Evolutionary conservation across 495 filamentous ascomycete genomes (phyloP).

Genomic region (Penicillium taxi): DNA sequence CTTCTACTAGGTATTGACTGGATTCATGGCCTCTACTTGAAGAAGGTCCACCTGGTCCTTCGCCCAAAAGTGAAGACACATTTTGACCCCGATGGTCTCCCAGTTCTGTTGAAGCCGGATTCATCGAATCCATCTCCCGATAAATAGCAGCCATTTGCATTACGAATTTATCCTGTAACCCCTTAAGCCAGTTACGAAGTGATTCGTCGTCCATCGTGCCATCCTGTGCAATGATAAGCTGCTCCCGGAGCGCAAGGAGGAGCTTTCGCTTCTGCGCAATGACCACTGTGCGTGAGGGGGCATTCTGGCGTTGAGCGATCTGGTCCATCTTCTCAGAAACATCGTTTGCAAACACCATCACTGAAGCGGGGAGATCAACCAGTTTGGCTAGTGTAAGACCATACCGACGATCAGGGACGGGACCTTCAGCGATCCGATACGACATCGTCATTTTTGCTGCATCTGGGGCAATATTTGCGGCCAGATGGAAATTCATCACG

Average conservation of each 20-base stretch:
- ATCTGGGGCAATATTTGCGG: constrained; percentile 51
- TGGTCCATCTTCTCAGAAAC: constrained; percentile 55
- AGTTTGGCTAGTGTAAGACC: constrained; percentile 66
- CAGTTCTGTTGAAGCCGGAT: too few relatives aligned
- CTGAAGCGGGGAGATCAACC: constrained; percentile 58
- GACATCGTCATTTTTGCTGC: constrained; percentile 68
- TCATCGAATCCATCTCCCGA: constrained; percentile 16
- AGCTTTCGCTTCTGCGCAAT: constrained; percentile 60
- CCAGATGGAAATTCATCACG: constrained; percentile 75
- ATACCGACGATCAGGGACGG: constrained; percentile 66
- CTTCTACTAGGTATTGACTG: too few relatives aligned
- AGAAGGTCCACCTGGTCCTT: too few relatives aligned
- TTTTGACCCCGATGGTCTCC: too few relatives aligned
- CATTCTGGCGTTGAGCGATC: constrained; percentile 47
- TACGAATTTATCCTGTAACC: constrained; percentile 71
- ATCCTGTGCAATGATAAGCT: constrained; percentile 60
- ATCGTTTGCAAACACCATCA: constrained; percentile 58
- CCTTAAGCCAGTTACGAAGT: constrained; percentile 56
- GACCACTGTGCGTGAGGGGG: constrained; percentile 45
- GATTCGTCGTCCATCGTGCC: constrained; percentile 59
- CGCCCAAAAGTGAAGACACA: too few relatives aligned
- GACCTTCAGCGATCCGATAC: constrained; percentile 68
- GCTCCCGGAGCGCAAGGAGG: constrained; percentile 64
- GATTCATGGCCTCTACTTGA: too few relatives aligned
- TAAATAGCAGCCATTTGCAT: constrained; percentile 59